Conservation (phyloP, 1,139 yeast species). For the Taiozyma onychis region DNA sequence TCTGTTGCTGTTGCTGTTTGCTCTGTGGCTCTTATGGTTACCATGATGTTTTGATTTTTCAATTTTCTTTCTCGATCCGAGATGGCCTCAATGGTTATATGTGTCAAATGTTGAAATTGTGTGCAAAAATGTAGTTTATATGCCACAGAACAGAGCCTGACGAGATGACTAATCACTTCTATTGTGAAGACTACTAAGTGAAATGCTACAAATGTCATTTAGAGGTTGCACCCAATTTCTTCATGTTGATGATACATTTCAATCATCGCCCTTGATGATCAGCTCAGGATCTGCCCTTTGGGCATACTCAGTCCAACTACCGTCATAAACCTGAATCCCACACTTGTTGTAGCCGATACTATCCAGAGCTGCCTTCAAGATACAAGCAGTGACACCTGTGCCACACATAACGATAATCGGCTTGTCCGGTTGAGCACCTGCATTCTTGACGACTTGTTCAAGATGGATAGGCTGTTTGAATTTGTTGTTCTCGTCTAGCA, state of each 20-base stretch:
- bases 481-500: conserved; percentile 35
- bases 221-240: neutral
- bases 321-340: conserved; percentile 75
- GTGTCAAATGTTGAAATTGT: too few relatives aligned
- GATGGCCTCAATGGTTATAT: too few relatives aligned
- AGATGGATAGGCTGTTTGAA: conserved; percentile 35
- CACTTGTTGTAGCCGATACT: conserved; percentile 43
- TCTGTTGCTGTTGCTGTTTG: neutral
- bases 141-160: too few relatives aligned
- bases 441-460: conserved; percentile 35
- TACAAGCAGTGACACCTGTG: conserved; percentile 90
- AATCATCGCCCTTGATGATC: conserved; percentile 24
- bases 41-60: neutral
- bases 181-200: too few relatives aligned
- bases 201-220: too few relatives aligned
- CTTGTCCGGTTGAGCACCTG: conserved; percentile 36
- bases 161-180: too few relatives aligned
- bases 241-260: neutral
- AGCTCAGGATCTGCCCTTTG: conserved; percentile 29
- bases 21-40: too few relatives aligned
- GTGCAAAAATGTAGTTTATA: too few relatives aligned
- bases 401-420: conserved; percentile 89
- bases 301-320: conserved; percentile 77
- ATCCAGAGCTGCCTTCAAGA: conserved; percentile 66
- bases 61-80: neutral